A percentile compares a stretch with the other conserved stretches of the same genome.
phyloP scores from a whole-genome alignment of 2,329 filamentous ascomycete species.

The Claviceps maximensis region DNA sequence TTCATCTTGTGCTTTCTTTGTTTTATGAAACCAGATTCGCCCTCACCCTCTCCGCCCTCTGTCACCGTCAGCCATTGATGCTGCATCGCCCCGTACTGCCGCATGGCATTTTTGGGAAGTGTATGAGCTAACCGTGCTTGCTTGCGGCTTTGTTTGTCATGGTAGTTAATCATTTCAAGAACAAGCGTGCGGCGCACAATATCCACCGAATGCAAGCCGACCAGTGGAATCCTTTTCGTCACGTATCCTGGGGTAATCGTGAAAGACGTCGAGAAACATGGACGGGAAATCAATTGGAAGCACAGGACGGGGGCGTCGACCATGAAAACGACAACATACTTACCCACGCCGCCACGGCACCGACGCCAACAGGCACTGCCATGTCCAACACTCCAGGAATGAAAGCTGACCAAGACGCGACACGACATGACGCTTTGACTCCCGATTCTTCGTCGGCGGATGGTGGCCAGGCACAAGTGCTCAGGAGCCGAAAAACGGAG shows the following conservation, averaged over 20 bases:
- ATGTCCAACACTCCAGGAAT: slow-evolving; percentile 9
- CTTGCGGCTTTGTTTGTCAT: slow-evolving; percentile 7
- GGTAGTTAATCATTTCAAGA: slow-evolving; percentile 32
- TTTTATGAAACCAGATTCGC: too few relatives aligned
- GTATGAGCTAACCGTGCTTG: slow-evolving; percentile 6
- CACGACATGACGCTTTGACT: slow-evolving; percentile 9
- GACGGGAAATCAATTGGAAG: slow-evolving; percentile 21
- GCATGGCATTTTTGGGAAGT: not conserved
- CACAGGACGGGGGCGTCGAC: slow-evolving; percentile 13
- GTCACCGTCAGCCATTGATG: not conserved
- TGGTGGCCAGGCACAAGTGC: slow-evolving; percentile 9
- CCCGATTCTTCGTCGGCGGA: slow-evolving; percentile 12
- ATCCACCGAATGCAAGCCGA: slow-evolving; percentile 26
- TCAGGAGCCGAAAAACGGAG: slow-evolving; percentile 22
- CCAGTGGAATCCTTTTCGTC: slow-evolving; percentile 32
- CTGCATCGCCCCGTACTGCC: not conserved
- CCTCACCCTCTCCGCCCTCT: not conserved
- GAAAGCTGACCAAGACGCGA: slow-evolving; percentile 12
- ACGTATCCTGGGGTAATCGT: slow-evolving; percentile 23
- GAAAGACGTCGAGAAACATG: slow-evolving; percentile 20
- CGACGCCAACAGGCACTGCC: slow-evolving; percentile 10
- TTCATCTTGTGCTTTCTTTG: too few relatives aligned
- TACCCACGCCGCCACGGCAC: slow-evolving; percentile 22
- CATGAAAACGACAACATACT: slow-evolving; percentile 17
- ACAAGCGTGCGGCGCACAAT: slow-evolving; percentile 30